Evolutionary conservation across 1,284 basidiomycete species (phyloP).

Genomic region (Cryptococcus hybrid): DNA sequence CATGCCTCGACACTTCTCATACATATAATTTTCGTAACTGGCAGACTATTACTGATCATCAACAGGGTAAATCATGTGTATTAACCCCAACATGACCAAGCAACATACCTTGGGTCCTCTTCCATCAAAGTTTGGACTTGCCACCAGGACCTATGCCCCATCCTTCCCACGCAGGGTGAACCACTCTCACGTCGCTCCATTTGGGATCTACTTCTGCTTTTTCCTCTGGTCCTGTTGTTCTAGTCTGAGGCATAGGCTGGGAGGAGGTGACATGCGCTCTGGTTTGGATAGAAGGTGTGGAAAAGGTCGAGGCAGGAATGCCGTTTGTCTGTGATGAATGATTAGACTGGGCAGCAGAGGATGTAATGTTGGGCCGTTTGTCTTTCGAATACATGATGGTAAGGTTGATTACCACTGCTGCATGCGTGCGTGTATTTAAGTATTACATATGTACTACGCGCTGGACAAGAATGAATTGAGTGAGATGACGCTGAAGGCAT

Average conservation of each 20-base stretch:
- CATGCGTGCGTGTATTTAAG: too few species aligned
- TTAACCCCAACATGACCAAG: too few species aligned
- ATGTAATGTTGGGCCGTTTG: slow-evolving; percentile 12
- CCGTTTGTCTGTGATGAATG: slow-evolving; percentile 16
- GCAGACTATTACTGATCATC: not conserved
- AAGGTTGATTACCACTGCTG: too few species aligned
- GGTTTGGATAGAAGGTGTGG: slow-evolving; percentile 10
- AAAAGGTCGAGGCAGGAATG: slow-evolving; percentile 14
- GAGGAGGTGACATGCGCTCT: slow-evolving; percentile 4
- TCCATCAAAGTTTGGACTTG: slow-evolving; percentile 10
- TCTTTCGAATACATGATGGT: too few species aligned
- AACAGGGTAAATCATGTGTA: too few species aligned
- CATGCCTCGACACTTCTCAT: not conserved
- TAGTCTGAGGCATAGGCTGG: not conserved
- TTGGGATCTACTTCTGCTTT: slow-evolving; percentile 13
- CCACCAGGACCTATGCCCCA: slow-evolving; percentile 15
- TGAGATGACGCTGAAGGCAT: too few species aligned
- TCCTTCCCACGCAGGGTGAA: slow-evolving; percentile 30
- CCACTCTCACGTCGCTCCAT: slow-evolving; percentile 21
- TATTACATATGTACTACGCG: too few species aligned
- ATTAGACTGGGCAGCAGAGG: not conserved
- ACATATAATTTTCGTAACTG: not conserved
- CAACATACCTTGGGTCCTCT: too few species aligned
- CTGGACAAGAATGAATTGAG: too few species aligned
- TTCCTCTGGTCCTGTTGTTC: slow-evolving; percentile 12